These are phyloP conservation scores for Cynara cardunculus DNA, from an alignment of 129 eudicot species.

Conservation along the genomic window DNA sequence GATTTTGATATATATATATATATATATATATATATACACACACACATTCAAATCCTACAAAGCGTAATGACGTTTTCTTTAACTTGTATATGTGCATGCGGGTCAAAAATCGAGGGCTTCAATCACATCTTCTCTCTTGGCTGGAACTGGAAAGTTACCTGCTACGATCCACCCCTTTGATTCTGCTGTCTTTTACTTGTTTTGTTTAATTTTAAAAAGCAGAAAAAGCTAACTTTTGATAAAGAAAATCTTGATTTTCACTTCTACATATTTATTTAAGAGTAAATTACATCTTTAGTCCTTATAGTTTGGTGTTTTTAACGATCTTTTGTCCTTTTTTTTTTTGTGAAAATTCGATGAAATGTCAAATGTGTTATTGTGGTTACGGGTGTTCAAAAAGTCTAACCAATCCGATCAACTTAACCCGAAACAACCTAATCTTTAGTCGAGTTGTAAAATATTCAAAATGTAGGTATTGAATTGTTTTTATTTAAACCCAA, in stretches of 20 bases:
- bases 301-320: too few species aligned
- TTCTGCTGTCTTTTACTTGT: neutral
- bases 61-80: neutral
- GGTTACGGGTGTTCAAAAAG: too few species aligned
- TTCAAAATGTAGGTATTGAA: too few species aligned
- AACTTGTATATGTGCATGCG: neutral
- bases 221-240: neutral
- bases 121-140: neutral
- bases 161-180: neutral
- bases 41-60: neutral
- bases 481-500: too few species aligned
- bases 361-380: too few species aligned
- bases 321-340: too few species aligned
- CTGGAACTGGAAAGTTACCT: constrained; percentile 21
- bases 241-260: neutral
- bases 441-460: too few species aligned
- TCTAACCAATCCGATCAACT: too few species aligned
- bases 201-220: neutral
- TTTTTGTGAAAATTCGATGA: too few species aligned
- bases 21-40: too few species aligned
- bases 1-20: neutral
- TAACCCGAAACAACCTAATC: too few species aligned
- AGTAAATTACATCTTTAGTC: too few species aligned
- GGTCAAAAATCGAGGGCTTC: neutral
- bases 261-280: neutral